phyloP scores from a whole-genome alignment of 345 rosid genomes.

The Brassica juncea region DNA sequence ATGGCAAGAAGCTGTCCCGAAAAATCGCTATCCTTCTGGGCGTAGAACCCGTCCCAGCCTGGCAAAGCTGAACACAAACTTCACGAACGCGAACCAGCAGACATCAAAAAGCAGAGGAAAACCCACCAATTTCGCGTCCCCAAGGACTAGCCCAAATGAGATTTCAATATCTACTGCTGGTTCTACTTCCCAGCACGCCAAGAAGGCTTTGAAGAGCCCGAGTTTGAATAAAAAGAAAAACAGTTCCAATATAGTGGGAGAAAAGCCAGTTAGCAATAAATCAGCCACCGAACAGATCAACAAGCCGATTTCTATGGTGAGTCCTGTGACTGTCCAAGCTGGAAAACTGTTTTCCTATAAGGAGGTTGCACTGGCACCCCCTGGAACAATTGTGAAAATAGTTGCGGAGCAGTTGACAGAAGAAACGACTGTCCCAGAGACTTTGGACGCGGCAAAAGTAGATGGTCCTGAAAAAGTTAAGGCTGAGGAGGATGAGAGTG shows the following conservation, averaged over 20 bases:
- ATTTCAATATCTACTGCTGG: conserved; percentile 45
- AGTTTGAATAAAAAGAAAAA: conserved; percentile 71
- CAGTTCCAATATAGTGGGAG: conserved; percentile 48
- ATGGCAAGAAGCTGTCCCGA: conserved; percentile 99
- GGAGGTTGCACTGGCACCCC: conserved; percentile 98
- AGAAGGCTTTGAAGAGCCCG: conserved; percentile 70
- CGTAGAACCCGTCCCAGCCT: conserved; percentile 81
- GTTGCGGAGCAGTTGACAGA: conserved; percentile 73
- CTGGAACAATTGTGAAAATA: conserved; percentile 89
- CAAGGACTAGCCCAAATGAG: conserved; percentile 55
- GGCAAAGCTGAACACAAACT: conserved; percentile 88
- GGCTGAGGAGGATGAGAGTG: conserved; percentile 40
- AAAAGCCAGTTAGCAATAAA: conserved; percentile 49
- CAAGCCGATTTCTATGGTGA: conserved; percentile 51
- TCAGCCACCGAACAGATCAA: conserved; percentile 58
- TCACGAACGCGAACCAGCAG: conserved; percentile 63
- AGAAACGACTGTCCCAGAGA: conserved; percentile 42
- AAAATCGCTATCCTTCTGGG: conserved; percentile 70
- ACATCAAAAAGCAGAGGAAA: conserved; percentile 72
- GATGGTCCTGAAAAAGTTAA: conserved; percentile 43
- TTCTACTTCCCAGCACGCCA: conserved; percentile 49
- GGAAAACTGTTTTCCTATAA: conserved; percentile 95
- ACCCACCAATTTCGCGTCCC: conserved; percentile 61
- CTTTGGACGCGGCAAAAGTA: conserved; percentile 29
- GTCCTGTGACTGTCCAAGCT: conserved; percentile 65